phyloP scores from a whole-genome alignment of 768 basidiomycete genomes.

The Mycena vitilis region DNA sequence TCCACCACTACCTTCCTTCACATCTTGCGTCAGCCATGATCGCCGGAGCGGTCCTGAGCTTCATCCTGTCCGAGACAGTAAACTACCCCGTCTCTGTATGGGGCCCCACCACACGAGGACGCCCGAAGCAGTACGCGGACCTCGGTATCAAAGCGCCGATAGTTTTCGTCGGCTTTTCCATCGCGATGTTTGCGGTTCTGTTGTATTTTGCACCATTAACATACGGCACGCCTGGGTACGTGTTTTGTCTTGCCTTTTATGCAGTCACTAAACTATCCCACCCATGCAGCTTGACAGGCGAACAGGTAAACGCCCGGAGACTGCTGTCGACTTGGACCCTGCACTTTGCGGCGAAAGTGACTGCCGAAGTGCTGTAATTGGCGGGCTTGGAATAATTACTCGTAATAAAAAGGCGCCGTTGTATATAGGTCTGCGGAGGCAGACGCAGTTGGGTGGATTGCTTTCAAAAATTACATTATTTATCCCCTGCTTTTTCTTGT shows the following conservation, averaged over 20 bases:
- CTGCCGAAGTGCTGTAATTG: conserved; percentile 29
- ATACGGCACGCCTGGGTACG: conserved; percentile 96
- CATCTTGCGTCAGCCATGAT: conserved; percentile 93
- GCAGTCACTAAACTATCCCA: conserved; percentile 28
- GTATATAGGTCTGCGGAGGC: conserved; percentile 29
- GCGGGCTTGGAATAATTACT: conserved; percentile 5
- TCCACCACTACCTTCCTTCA: conserved; percentile 98
- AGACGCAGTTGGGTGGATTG: conserved; percentile 23
- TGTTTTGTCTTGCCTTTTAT: conserved; percentile 32
- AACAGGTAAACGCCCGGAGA: conserved; percentile 85
- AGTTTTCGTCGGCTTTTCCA: conserved; percentile 65
- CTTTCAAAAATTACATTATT: conserved; percentile 31
- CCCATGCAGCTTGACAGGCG: conserved; percentile 77
- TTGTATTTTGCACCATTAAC: conserved; percentile 89
- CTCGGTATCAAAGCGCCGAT: conserved; percentile 82
- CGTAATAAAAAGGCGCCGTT: conserved; percentile 30
- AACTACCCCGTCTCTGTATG: conserved; percentile 89
- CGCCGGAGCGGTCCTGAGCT: conserved; percentile 92
- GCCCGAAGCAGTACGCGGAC: conserved; percentile 73
- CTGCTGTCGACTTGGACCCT: conserved; percentile 92
- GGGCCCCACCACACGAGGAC: conserved; percentile 73
- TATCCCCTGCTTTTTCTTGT: conserved; percentile 21
- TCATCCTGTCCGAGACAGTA: conserved; percentile 88
- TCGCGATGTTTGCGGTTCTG: conserved; percentile 74
- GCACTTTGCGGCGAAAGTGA: conserved; percentile 83